Percentiles rank a stretch among this genome's conserved stretches.
Conservation (phyloP, 2,329 filamentous ascomycete species). For the Fusarium burgessii region DNA sequence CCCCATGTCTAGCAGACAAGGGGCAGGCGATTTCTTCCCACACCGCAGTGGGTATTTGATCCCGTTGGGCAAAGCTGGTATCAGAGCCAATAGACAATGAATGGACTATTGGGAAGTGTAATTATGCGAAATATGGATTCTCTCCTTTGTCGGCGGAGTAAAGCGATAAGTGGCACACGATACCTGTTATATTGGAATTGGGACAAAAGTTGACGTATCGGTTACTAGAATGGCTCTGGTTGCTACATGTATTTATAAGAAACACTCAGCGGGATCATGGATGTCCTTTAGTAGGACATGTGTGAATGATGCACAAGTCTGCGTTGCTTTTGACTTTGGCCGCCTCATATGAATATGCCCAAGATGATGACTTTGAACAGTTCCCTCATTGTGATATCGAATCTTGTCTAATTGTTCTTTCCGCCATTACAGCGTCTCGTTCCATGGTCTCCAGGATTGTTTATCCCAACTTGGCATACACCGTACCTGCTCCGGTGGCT, state of each 20-base stretch:
- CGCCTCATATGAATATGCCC: too few species aligned
- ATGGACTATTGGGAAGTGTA: not conserved
- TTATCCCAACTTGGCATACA: conserved; percentile 59
- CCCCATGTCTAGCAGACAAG: conserved; percentile 19
- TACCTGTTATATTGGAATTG: not conserved
- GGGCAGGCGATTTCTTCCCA: not conserved
- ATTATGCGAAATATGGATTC: not conserved
- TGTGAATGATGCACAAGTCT: not conserved
- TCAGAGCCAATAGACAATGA: not conserved
- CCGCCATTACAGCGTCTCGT: conserved; percentile 25
- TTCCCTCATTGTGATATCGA: not conserved
- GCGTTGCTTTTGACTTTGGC: not conserved
- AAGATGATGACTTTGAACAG: not conserved
- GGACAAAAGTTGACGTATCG: not conserved
- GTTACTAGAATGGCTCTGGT: not conserved
- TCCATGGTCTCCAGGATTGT: conserved; percentile 58
- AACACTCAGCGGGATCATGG: conserved; percentile 3
- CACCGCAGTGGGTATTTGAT: not conserved
- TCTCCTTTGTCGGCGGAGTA: not conserved
- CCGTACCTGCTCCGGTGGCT: conserved; percentile 60
- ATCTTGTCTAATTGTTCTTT: not conserved
- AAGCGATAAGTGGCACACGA: not conserved
- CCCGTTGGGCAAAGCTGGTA: not conserved
- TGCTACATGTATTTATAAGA: conserved; percentile 6
- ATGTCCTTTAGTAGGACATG: not conserved